These are phyloP conservation scores for Globisporangium emineosum DNA, from an alignment of 352 stramenopile species.

Conservation along the genomic window DNA sequence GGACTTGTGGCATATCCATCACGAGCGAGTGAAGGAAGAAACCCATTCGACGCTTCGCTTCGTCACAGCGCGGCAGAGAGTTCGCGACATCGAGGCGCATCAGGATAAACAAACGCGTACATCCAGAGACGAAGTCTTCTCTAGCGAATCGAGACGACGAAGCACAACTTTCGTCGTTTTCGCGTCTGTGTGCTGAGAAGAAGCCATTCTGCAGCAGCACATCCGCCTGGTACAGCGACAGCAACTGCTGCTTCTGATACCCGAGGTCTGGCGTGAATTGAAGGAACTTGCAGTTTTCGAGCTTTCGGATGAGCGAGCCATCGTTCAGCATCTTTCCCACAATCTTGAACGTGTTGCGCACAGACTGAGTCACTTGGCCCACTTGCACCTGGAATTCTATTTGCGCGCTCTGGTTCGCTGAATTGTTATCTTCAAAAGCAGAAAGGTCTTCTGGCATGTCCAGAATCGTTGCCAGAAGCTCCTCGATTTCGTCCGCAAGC, in stretches of 20 bases:
- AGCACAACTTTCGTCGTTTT: conserved; percentile 27
- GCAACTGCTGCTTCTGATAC: conserved; percentile 70
- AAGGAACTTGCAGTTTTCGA: conserved; percentile 62
- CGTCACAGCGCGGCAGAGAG: conserved; percentile 74
- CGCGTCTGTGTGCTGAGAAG: conserved; percentile 35
- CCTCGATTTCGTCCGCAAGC: conserved; percentile 64
- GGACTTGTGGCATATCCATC: conserved; percentile 81
- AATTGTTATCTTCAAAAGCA: conserved; percentile 36
- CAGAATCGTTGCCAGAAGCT: conserved; percentile 69
- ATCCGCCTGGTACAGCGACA: conserved; percentile 70
- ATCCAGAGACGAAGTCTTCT: conserved; percentile 73
- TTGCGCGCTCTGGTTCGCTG: conserved; percentile 37
- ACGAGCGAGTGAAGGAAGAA: conserved; percentile 85
- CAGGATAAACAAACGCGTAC: conserved; percentile 79
- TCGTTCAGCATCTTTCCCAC: conserved; percentile 65
- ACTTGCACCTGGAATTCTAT: conserved; percentile 74
- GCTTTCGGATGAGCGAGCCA: conserved; percentile 34
- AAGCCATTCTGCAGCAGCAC: conserved; percentile 51
- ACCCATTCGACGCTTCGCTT: conserved; percentile 81
- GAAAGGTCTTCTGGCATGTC: conserved; percentile 78
- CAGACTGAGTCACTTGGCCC: conserved; percentile 50
- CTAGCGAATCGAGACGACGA: conserved; percentile 39
- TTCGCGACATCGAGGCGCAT: conserved; percentile 64
- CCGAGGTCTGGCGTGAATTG: conserved; percentile 48
- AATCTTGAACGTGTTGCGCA: conserved; percentile 41